These are phyloP conservation scores for Cladosporium velox DNA, from an alignment of 2,329 filamentous ascomycete genomes.

Conservation along the genomic window DNA sequence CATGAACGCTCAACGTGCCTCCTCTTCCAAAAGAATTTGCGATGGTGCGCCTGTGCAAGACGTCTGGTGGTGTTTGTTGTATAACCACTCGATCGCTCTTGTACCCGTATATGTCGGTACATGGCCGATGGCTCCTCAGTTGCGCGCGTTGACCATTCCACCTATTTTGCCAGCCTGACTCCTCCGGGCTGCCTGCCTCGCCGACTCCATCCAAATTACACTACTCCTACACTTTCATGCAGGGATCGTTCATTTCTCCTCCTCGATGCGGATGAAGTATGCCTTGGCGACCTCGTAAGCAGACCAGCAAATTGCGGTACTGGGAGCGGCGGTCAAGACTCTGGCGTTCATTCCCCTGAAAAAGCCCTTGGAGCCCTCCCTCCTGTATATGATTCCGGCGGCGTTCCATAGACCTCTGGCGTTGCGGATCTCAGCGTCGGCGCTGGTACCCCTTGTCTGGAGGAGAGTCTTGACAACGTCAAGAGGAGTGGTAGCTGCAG, in stretches of 20 bases:
- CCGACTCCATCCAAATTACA: background rate
- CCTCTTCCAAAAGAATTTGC: background rate
- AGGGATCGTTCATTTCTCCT: slow-evolving; percentile 30
- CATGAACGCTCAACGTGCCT: background rate
- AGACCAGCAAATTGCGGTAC: slow-evolving; percentile 98
- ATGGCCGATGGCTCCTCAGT: background rate
- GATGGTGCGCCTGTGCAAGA: background rate
- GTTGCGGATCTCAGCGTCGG: slow-evolving; percentile 77
- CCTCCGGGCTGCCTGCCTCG: background rate
- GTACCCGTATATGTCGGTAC: background rate
- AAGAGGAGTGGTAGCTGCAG: slow-evolving; percentile 90
- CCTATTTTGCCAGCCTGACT: background rate
- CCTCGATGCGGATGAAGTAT: slow-evolving; percentile 57
- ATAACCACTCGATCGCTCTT: background rate
- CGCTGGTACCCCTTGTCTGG: slow-evolving; percentile 84
- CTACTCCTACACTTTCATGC: background rate
- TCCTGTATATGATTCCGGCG: slow-evolving; percentile 75
- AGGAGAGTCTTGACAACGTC: slow-evolving; percentile 98
- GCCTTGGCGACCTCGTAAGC: slow-evolving; percentile 70
- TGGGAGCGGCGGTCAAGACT: slow-evolving; percentile 95
- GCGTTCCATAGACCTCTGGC: slow-evolving; percentile 81
- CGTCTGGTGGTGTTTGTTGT: background rate
- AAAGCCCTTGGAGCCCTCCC: slow-evolving; percentile 84
- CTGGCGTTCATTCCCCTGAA: slow-evolving; percentile 90
- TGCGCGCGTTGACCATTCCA: background rate